These are phyloP conservation scores for Theileria parva DNA, from an alignment of 169 alveolate species.

Conservation along the genomic window DNA sequence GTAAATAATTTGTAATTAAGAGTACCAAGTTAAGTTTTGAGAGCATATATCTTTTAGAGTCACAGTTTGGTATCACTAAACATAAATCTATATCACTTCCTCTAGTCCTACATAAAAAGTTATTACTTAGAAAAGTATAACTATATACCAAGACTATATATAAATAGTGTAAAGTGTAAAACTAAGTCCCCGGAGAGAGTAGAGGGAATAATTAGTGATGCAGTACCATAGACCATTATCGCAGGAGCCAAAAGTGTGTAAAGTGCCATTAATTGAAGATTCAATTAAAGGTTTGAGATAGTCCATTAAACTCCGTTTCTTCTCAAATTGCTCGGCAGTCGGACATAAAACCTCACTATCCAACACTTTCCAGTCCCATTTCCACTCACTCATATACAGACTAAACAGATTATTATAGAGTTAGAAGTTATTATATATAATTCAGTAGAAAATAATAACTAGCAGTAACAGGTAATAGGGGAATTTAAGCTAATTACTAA, in stretches of 20 bases:
- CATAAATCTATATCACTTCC: conserved; percentile 65
- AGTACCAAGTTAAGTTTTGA: conserved; percentile 55
- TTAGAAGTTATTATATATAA: too few species aligned
- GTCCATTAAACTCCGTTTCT: conserved; percentile 39
- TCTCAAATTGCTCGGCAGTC: conserved; percentile 50
- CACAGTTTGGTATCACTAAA: conserved; percentile 60
- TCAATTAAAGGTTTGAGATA: conserved; percentile 39
- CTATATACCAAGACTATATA: neutral
- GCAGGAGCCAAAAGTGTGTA: conserved; percentile 64
- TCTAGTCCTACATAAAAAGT: conserved; percentile 26
- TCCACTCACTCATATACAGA: conserved; percentile 20
- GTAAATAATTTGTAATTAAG: neutral
- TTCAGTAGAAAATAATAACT: too few species aligned
- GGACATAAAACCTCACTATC: conserved; percentile 38
- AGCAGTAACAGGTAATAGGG: too few species aligned
- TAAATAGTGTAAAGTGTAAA: too few species aligned
- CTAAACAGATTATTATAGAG: too few species aligned
- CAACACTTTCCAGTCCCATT: conserved; percentile 31
- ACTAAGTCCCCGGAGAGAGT: neutral
- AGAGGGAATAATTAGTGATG: neutral
- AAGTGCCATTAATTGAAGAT: conserved; percentile 31
- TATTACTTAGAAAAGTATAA: neutral
- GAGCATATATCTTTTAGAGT: conserved; percentile 51
- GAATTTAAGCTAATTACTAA: too few species aligned
- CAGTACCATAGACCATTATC: conserved; percentile 58